Base-by-base conservation (phyloP, 192 early-diverging fungal species). In the Phycomyces blakesleeanus region DNA sequence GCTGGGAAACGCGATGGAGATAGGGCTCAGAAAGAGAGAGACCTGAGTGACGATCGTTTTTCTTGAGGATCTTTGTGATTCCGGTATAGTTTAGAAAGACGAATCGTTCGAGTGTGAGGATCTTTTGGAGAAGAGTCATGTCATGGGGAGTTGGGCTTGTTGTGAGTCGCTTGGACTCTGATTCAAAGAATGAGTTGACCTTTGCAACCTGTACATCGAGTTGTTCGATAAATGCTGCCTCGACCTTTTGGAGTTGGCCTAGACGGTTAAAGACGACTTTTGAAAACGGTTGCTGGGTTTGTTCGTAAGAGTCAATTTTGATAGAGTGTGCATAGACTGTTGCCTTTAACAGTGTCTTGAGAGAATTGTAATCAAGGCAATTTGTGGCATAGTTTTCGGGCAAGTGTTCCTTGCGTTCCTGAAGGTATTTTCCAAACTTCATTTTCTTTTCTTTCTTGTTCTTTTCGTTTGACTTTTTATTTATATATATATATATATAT, bases 51-150 rank as follows among this genome's bases (percentile, higher is more conserved):
- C 89, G 84, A 74, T 93, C 92, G 69, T 87, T 84, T 65, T 94
- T 94, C 67, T 94, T 94, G 51, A 94, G 78, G 29, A 91, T 91
- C 79, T 94, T 94, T 51, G 86, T 83, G 37, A 94, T 84, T 25
- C 88, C 92, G 0, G 91, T 93, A 52, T 90, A 92, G 79, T 92
- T 94, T 38, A 94, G 77, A 57, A 93, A 91, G 49, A 90, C 89
- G 72, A 88, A 93, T 50, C 80, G 77, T 77, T 94, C 91, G 18
- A 93, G 79, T 60, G 78, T 82, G 44, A 93, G 74, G 39, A 92
- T 78, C 24, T 77, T 78, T 59, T 84, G 75, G 57, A 92, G 69
- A 8, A 88, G 69, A 4, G 64, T 52, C 57, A 78, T 62, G 20
- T 76, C 63, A 27, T 78, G 70, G 47, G 68, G 59, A n/a, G 55